phyloP scores from a whole-genome alignment of 106 monocot species.

The Agapanthus africanus region DNA sequence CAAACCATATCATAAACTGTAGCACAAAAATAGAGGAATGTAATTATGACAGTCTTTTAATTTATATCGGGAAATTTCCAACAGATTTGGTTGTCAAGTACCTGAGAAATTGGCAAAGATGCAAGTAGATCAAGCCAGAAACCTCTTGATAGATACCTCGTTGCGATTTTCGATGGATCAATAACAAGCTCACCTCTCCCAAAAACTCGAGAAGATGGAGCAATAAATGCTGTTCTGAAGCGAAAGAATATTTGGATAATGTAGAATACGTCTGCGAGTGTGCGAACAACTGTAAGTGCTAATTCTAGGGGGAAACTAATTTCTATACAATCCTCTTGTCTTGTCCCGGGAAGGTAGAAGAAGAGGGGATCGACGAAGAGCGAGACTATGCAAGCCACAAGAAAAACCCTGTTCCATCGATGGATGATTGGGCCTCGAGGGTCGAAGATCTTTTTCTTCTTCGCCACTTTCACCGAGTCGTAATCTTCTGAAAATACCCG shows the following conservation, averaged over 20 bases:
- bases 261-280: slow-evolving; percentile 60
- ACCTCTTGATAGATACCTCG: slow-evolving; percentile 43
- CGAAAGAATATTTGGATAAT: slow-evolving; percentile 53
- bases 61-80: too few relatives aligned
- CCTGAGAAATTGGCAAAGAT: slow-evolving; percentile 84
- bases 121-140: slow-evolving; percentile 66
- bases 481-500: slow-evolving; percentile 84
- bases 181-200: slow-evolving; percentile 83
- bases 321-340: slow-evolving; percentile 31
- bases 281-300: slow-evolving; percentile 43
- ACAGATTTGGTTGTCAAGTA: too few relatives aligned
- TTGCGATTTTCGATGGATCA: slow-evolving; percentile 53
- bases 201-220: slow-evolving; percentile 87
- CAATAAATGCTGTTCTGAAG: slow-evolving; percentile 66
- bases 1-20: slow-evolving; percentile 69
- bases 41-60: too few relatives aligned
- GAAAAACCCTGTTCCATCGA: slow-evolving; percentile 64
- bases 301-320: slow-evolving; percentile 27
- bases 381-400: slow-evolving; percentile 45
- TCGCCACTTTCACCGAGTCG: slow-evolving; percentile 24
- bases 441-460: slow-evolving; percentile 46
- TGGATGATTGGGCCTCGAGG: slow-evolving; percentile 51
- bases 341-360: slow-evolving; percentile 58
- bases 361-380: slow-evolving; percentile 79
- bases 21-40: background rate